Evolutionary conservation across 225 moss, liverwort and hornwort species (phyloP).

Genomic region (Polytrichum formosum): DNA sequence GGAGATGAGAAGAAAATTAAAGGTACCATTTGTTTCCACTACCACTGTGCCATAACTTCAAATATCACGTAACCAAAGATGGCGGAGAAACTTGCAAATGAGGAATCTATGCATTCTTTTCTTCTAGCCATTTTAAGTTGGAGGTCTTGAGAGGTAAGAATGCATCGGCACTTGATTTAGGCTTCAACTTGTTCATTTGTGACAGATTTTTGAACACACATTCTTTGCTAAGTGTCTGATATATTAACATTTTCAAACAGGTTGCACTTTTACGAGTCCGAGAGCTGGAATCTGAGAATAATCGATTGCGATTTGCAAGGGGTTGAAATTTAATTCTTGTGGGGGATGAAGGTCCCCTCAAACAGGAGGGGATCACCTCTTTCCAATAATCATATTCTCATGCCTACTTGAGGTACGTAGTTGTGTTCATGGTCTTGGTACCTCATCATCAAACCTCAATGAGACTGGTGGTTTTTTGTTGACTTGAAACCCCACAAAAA

Average conservation of each 20-base stretch:
- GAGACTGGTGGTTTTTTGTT: background rate
- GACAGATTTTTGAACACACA: no score
- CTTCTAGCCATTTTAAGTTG: no score
- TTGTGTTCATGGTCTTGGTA: background rate
- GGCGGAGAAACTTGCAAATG: no score
- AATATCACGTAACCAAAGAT: background rate
- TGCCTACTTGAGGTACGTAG: background rate
- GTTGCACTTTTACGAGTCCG: constrained; percentile 45
- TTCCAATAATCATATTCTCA: background rate
- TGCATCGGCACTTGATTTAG: no score
- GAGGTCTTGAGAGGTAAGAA: no score
- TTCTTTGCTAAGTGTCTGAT: background rate
- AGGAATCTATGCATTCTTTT: no score
- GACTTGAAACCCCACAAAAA: background rate
- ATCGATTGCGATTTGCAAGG: constrained; percentile 37
- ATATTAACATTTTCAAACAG: constrained; percentile 11
- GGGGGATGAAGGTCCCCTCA: constrained; percentile 1
- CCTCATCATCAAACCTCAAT: background rate
- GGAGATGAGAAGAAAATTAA: constrained; percentile 49
- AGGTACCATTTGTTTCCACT: constrained; percentile 15
- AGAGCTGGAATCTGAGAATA: constrained; percentile 49
- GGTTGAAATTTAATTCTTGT: constrained; percentile 12
- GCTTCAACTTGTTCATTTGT: no score
- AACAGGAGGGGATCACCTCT: background rate
- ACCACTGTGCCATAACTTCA: background rate